Conservation (phyloP, 1,284 basidiomycete genomes). For the Volvariella surrecta region DNA sequence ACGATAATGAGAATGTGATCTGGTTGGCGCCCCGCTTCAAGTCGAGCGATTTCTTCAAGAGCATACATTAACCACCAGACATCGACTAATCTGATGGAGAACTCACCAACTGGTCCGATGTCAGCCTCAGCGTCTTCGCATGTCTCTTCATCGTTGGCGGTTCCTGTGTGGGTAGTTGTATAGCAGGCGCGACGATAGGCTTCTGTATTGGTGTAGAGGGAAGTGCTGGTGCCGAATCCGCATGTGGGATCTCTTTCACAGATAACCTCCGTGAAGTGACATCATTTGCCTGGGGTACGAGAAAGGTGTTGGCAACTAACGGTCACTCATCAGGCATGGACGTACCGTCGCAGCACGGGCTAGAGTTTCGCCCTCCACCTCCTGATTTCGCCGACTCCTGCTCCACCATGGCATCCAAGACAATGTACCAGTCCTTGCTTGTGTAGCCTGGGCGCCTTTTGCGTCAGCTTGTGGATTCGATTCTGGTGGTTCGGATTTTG, state of each 20-base stretch:
- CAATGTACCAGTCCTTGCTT: slow-evolving; percentile 43
- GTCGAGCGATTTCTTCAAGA: slow-evolving; percentile 70
- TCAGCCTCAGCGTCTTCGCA: slow-evolving; percentile 84
- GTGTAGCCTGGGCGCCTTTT: slow-evolving; percentile 20
- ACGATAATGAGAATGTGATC: slow-evolving; percentile 93
- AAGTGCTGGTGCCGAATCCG: slow-evolving; percentile 28
- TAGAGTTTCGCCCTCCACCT: slow-evolving; percentile 13
- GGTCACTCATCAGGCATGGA: too few species aligned
- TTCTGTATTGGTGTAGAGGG: slow-evolving; percentile 26
- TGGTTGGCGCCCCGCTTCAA: slow-evolving; percentile 87
- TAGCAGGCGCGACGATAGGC: slow-evolving; percentile 10
- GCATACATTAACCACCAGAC: background rate
- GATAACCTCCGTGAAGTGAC: background rate
- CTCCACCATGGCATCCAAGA: slow-evolving; percentile 78
- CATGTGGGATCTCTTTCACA: slow-evolving; percentile 7
- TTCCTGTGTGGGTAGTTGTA: slow-evolving; percentile 6
- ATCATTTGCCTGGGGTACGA: background rate
- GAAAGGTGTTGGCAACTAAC: too few species aligned
- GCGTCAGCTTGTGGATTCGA: slow-evolving; percentile 11
- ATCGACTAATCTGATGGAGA: background rate
- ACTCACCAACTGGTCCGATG: slow-evolving; percentile 37
- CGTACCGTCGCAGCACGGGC: slow-evolving; percentile 14
- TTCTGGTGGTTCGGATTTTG: slow-evolving; percentile 32
- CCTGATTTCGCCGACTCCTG: slow-evolving; percentile 34
- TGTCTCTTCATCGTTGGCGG: slow-evolving; percentile 44